These are phyloP conservation scores for Trichoderma afroharzianum DNA, from an alignment of 2,329 filamentous ascomycete species.

Conservation along the genomic window DNA sequence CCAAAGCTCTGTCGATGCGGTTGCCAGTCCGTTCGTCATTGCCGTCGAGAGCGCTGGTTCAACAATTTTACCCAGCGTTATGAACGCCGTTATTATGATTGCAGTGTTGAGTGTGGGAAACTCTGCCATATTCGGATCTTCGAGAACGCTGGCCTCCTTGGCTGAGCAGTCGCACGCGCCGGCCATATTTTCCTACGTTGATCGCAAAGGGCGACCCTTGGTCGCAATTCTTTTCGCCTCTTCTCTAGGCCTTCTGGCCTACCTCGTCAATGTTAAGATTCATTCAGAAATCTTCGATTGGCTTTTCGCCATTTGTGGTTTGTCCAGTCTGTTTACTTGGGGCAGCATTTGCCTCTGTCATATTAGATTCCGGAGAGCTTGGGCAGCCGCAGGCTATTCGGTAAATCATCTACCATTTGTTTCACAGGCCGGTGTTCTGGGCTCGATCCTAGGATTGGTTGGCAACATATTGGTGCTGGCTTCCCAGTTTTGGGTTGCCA, in stretches of 20 bases:
- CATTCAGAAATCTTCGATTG: conserved; percentile 5
- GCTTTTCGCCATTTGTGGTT: neutral
- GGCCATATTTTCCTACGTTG: conserved; percentile 3
- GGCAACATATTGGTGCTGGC: neutral
- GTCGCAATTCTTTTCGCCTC: neutral
- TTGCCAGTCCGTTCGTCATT: neutral
- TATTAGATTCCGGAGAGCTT: conserved; percentile 2
- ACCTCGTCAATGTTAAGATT: neutral
- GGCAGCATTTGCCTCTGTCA: conserved; percentile 6
- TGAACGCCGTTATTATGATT: conserved; percentile 1
- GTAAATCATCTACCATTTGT: neutral
- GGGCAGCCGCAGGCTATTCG: neutral
- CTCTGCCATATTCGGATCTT: neutral
- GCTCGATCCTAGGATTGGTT: neutral
- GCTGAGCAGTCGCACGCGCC: conserved; percentile 1
- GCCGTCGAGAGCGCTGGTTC: neutral
- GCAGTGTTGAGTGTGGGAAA: conserved; percentile 2
- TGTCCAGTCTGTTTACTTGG: neutral
- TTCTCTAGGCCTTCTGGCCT: neutral
- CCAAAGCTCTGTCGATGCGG: neutral
- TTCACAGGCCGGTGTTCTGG: neutral
- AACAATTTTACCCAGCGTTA: conserved; percentile 1
- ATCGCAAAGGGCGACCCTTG: neutral
- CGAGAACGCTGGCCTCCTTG: neutral
- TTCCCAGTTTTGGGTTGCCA: neutral